A percentile compares a stretch with the other conserved stretches of the same genome.
phyloP scores from a whole-genome alignment of 2,329 filamentous ascomycete genomes.

The Monosporascus sp. region DNA sequence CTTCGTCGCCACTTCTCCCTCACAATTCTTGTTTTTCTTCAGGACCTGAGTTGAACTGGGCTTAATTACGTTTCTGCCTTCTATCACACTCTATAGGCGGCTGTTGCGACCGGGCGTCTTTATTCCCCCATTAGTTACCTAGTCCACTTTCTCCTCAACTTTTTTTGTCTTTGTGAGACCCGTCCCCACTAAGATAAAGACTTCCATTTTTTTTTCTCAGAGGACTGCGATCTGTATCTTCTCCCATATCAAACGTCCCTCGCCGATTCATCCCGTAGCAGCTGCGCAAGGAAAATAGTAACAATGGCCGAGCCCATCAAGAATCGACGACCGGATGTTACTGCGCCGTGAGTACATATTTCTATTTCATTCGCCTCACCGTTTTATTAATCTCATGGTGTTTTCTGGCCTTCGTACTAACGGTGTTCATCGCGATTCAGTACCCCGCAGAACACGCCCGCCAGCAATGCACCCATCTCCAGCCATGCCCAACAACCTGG shows the following conservation, averaged over 20 bases:
- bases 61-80: neutral
- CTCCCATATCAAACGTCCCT: neutral
- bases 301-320: slow-evolving; percentile 59
- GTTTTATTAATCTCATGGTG: slow-evolving; percentile 1
- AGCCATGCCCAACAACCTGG: slow-evolving; percentile 95
- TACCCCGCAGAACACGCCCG: slow-evolving; percentile 97
- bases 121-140: neutral
- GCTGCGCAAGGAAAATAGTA: slow-evolving; percentile 19
- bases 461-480: slow-evolving; percentile 92
- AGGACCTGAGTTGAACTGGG: neutral
- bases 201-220: neutral
- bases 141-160: neutral
- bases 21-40: neutral
- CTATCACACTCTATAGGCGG: neutral
- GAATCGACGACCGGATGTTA: slow-evolving; percentile 54
- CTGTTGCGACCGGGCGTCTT: no score
- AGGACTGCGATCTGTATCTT: neutral
- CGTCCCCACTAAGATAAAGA: neutral
- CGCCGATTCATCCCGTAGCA: neutral
- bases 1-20: neutral
- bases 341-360: slow-evolving; percentile 50
- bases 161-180: neutral
- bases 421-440: slow-evolving; percentile 47
- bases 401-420: slow-evolving; percentile 15
- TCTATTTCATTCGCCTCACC: slow-evolving; percentile 8